Evolutionary conservation across 495 filamentous ascomycete species (phyloP).

Genomic region (Corynascus novoguineensis): DNA sequence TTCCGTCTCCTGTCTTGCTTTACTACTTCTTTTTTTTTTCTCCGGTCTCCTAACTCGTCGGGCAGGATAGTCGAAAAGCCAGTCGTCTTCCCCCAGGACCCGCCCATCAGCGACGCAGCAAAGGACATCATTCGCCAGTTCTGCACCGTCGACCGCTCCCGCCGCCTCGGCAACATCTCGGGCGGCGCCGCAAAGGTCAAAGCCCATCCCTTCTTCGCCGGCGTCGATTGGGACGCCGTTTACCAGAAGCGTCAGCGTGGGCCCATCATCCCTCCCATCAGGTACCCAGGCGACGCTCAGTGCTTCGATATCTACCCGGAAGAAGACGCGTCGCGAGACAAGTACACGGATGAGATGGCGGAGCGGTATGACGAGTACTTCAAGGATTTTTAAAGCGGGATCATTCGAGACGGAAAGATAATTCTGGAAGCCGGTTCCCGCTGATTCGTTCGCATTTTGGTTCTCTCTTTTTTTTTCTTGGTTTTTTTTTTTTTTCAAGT

Average conservation of each 20-base stretch:
- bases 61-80: slow-evolving; percentile 68
- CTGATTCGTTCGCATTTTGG: not conserved
- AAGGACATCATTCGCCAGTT: slow-evolving; percentile 78
- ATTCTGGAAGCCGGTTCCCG: not conserved
- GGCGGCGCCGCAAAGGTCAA: slow-evolving; percentile 81
- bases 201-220: slow-evolving; percentile 77
- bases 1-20: not conserved
- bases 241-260: slow-evolving; percentile 64
- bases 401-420: not conserved
- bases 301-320: slow-evolving; percentile 86
- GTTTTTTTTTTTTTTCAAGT: not conserved
- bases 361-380: slow-evolving; percentile 73
- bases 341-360: slow-evolving; percentile 68
- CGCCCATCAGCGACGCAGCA: slow-evolving; percentile 63
- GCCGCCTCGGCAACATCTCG: slow-evolving; percentile 79
- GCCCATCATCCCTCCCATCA: slow-evolving; percentile 79
- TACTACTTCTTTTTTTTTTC: no score
- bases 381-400: slow-evolving; percentile 60
- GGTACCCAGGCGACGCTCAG: slow-evolving; percentile 73
- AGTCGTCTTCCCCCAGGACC: slow-evolving; percentile 59
- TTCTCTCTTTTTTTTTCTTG: not conserved
- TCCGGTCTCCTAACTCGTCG: no score
- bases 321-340: slow-evolving; percentile 47
- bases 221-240: slow-evolving; percentile 80
- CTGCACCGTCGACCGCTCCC: slow-evolving; percentile 83